A percentile compares a stretch with the other conserved stretches of the same genome.
These are phyloP conservation scores for Malassezia furfur DNA, from an alignment of 1,284 basidiomycete species.

Conservation along the genomic window DNA sequence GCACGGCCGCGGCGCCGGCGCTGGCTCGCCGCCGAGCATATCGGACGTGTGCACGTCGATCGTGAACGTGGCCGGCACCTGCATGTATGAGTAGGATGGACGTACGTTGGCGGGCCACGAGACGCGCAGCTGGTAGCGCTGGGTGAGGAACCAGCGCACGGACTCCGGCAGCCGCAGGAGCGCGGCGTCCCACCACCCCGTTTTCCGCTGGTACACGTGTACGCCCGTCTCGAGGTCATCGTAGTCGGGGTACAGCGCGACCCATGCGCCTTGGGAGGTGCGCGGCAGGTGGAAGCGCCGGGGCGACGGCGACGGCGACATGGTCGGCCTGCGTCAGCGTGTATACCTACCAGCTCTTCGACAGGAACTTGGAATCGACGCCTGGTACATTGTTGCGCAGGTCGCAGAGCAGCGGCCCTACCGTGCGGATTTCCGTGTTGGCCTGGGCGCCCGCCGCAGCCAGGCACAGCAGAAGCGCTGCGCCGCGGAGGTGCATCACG, in stretches of 20 bases:
- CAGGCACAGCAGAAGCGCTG: background rate
- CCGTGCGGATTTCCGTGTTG: conserved; percentile 10
- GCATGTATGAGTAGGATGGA: background rate
- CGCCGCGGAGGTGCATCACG: background rate
- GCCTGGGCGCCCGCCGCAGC: background rate
- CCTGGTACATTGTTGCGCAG: background rate
- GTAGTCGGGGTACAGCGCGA: conserved; percentile 3
- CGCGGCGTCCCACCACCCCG: background rate
- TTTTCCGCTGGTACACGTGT: background rate
- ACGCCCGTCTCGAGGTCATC: background rate
- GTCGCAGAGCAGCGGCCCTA: conserved; percentile 8
- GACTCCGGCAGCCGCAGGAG: background rate
- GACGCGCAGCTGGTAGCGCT: conserved; percentile 13
- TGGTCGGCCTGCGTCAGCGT: background rate
- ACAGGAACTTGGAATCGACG: background rate
- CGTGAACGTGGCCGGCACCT: background rate
- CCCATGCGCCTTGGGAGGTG: background rate
- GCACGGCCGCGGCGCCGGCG: background rate
- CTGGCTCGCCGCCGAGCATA: background rate
- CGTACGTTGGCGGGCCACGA: conserved; percentile 14
- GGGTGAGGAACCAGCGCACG: conserved; percentile 6
- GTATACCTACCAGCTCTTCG: conserved; percentile 9
- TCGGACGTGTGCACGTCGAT: conserved; percentile 6
- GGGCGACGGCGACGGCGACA: conserved; percentile 2
- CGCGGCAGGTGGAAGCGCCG: background rate